Percentiles rank a stretch among this genome's conserved stretches.
Evolutionary conservation across 768 basidiomycete genomes (phyloP).

Genomic region (Rhizopogon vulgaris): DNA sequence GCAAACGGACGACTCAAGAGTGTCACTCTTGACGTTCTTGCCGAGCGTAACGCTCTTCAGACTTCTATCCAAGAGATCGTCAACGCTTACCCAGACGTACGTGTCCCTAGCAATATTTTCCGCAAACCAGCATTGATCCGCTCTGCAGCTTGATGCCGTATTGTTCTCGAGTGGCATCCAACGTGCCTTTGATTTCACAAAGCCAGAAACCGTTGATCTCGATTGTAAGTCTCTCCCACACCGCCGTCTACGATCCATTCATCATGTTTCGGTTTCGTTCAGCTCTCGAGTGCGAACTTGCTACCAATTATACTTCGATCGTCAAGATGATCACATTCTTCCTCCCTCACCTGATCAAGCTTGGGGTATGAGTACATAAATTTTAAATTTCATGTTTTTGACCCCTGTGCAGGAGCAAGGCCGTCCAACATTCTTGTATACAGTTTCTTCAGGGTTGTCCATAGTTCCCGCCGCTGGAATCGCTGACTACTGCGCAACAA

Average conservation of each 20-base stretch:
- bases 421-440: conserved; percentile 41
- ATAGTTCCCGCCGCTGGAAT: conserved; percentile 38
- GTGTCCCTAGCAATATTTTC: conserved; percentile 6
- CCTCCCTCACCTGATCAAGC: conserved; percentile 48
- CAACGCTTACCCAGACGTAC: conserved; percentile 43
- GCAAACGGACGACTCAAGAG: conserved; percentile 32
- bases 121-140: not conserved
- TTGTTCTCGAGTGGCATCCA: conserved; percentile 51
- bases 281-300: conserved; percentile 34
- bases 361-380: conserved; percentile 33
- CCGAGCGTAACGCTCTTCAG: conserved; percentile 32
- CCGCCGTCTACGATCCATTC: not conserved
- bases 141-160: conserved; percentile 47
- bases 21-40: conserved; percentile 38
- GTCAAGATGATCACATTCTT: conserved; percentile 43
- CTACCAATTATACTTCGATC: conserved; percentile 48
- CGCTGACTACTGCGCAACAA: conserved; percentile 49
- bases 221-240: conserved; percentile 24
- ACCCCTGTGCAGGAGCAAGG: conserved; percentile 27
- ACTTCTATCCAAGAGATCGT: conserved; percentile 35
- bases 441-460: conserved; percentile 48
- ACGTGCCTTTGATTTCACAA: conserved; percentile 40
- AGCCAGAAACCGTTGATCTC: conserved; percentile 34
- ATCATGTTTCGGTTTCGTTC: not conserved
- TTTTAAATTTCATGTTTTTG: not conserved